These are phyloP conservation scores for Teratosphaeria pseudoeucalypti DNA, from an alignment of 2,329 filamentous ascomycete species.

Conservation along the genomic window DNA sequence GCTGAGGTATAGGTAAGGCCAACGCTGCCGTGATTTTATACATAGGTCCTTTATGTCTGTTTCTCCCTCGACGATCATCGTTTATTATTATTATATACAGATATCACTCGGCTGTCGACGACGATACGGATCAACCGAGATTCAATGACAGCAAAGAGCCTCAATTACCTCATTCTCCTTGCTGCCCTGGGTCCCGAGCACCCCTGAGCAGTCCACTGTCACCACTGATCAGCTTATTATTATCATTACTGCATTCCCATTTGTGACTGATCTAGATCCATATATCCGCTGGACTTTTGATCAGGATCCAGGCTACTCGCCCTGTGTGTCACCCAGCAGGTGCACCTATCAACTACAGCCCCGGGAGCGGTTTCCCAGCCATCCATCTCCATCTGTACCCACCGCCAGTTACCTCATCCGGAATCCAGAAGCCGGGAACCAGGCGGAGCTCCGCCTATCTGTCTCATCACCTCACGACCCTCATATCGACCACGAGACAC, in stretches of 20 bases:
- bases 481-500: not conserved
- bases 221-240: constrained; percentile 1
- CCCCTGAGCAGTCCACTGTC: constrained; percentile 10
- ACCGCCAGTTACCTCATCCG: not conserved
- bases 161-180: constrained; percentile 25
- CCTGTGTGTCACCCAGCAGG: constrained; percentile 3
- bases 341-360: constrained; percentile 2
- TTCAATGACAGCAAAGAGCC: constrained; percentile 27
- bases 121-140: not conserved
- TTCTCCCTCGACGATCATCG: not conserved
- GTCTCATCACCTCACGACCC: not conserved
- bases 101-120: not conserved
- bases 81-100: not conserved
- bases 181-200: constrained; percentile 21
- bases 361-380: not conserved
- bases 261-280: constrained; percentile 5
- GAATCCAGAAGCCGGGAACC: not conserved
- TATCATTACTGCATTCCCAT: not conserved
- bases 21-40: not conserved
- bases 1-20: not conserved
- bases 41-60: not conserved
- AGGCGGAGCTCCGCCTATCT: not conserved
- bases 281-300: constrained; percentile 2
- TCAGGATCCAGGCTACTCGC: not conserved
- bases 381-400: not conserved